A percentile compares a stretch with the other conserved stretches of the same genome.
Conservation (phyloP, 2,329 filamentous ascomycete genomes). For the Alternaria panax region DNA sequence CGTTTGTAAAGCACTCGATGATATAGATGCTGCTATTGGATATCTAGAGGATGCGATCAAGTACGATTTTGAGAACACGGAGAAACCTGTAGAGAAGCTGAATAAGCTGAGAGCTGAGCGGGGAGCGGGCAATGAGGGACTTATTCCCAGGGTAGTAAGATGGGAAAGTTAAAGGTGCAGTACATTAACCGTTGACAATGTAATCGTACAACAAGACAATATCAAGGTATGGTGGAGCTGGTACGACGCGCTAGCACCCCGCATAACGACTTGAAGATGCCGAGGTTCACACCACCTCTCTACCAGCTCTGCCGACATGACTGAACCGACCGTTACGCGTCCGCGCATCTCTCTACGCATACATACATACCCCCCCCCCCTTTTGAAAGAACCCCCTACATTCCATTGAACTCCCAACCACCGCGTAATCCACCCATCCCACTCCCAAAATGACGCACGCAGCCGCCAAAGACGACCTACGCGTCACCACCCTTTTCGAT, state of each 20-base stretch:
- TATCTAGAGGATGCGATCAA: slow-evolving; percentile 12
- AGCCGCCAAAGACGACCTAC: slow-evolving; percentile 43
- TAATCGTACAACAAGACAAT: background rate
- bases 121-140: background rate
- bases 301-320: slow-evolving; percentile 22
- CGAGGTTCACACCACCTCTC: slow-evolving; percentile 30
- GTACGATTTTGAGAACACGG: background rate
- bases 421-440: background rate
- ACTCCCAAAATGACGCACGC: slow-evolving; percentile 37
- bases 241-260: slow-evolving; percentile 10
- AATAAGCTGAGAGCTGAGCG: slow-evolving; percentile 3
- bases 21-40: slow-evolving; percentile 12
- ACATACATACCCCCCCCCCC: background rate
- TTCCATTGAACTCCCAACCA: background rate
- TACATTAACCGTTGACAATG: background rate
- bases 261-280: slow-evolving; percentile 13
- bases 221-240: background rate
- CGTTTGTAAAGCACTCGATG: slow-evolving; percentile 13
- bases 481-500: slow-evolving; percentile 45
- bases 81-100: background rate
- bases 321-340: slow-evolving; percentile 1
- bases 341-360: slow-evolving; percentile 1
- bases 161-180: background rate
- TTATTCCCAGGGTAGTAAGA: background rate
- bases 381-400: background rate